Evolutionary conservation across 176 grass and related monocot genomes (phyloP).

Genomic region (Hordeum vulgare): MorexV3_pseudomolecules_assembly NC_058518.1:272604141-272604640

Average conservation of each 20-base stretch:
- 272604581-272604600: too few species aligned
- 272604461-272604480: too few species aligned
- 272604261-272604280: not conserved
- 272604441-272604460: too few species aligned
- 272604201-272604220: not conserved
- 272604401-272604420: not conserved
- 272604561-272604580: too few species aligned
- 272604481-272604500: too few species aligned
- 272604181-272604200: not conserved
- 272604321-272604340: not conserved
- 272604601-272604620: too few species aligned
- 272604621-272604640: not conserved
- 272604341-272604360: constrained; percentile 1
- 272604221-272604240: not conserved
- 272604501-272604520: too few species aligned
- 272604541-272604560: too few species aligned
- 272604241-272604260: not conserved
- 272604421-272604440: not conserved
- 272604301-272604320: not conserved
- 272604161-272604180: not conserved
- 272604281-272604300: not conserved
- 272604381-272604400: not conserved
- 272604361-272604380: constrained; percentile 3
- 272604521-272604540: too few species aligned
- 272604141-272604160: not conserved